phyloP scores from a whole-genome alignment of 768 basidiomycete species.

The Nidularia pulvinata region DNA sequence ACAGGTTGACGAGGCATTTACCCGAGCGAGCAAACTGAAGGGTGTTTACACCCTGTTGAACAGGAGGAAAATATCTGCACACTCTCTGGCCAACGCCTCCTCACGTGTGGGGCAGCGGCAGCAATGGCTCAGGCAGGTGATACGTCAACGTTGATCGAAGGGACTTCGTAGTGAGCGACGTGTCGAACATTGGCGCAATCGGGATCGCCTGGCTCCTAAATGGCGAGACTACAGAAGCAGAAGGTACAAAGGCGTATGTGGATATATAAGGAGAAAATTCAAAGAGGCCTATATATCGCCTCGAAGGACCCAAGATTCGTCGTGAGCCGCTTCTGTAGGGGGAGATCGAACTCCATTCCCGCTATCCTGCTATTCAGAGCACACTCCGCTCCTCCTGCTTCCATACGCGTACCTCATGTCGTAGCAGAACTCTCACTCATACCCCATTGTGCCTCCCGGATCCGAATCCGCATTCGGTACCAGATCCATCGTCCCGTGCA shows the following conservation, averaged over 20 bases:
- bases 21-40: too few species aligned
- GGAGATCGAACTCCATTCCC: not conserved
- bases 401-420: not conserved
- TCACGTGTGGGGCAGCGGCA: conserved; percentile 38
- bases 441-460: conserved; percentile 26
- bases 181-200: conserved; percentile 7
- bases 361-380: not conserved
- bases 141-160: conserved; percentile 58
- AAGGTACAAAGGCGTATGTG: conserved; percentile 1
- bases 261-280: not conserved
- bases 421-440: conserved; percentile 1
- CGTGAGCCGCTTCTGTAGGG: not conserved
- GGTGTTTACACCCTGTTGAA: not conserved
- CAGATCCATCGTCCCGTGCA: conserved; percentile 6
- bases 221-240: conserved; percentile 6
- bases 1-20: not conserved
- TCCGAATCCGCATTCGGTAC: conserved; percentile 56
- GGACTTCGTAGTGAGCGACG: conserved; percentile 32
- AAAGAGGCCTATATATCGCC: conserved; percentile 10
- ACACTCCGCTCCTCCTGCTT: too few species aligned
- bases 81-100: conserved; percentile 63
- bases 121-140: conserved; percentile 32
- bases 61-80: conserved; percentile 42
- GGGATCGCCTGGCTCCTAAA: conserved; percentile 1
- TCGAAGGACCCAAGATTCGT: conserved; percentile 15